Base-by-base conservation (phyloP, 306 rosid genomes). In the Castanopsis chinensis region DNA sequence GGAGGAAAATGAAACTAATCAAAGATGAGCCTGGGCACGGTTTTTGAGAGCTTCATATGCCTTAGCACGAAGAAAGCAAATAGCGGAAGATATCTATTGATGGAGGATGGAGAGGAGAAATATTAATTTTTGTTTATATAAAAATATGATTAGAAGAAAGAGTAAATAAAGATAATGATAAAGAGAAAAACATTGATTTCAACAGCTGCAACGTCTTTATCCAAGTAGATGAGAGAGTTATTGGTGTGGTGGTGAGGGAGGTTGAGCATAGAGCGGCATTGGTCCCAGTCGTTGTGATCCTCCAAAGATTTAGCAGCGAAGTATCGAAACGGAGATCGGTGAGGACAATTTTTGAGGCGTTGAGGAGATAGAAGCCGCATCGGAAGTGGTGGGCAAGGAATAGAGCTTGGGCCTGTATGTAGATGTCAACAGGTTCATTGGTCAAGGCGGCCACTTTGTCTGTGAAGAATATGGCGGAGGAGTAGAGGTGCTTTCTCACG, bases 301-400 rank as follows among this genome's bases (percentile, higher is more conserved):
- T 90, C 97, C 97, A 95, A 98, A 84, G 98, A 95, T 71, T 95
- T 90, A 71, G 98, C 97, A 41, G 99, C 99, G 81, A 92, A 97
- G 89, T 95, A 95, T 9, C 98, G 93, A 80, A 95, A 95, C 97
- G 92, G 72, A 93, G 99, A 84, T 94, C 97, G 14, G 90, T 91
- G 73, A 87, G 93, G 57, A 94, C 97, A 45, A 94, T 91, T 89
- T 88, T 86, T 75, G 97, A 94, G 81, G 97, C 97, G 68, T 92
- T 90, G 74, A 92, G 97, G 83, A 94, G 99, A 78, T 92, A 97
- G 86, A 90, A 92, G 4, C 97, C 95, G 12, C 99, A 94, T 54
- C 97, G 97, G 85, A 83, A 94, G 76, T 92, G 99, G 85, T 94
- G 97, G 77, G 95, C 97, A 8, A 94, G 97, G 76, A 91, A 94